Evolutionary conservation across 1,284 basidiomycete genomes (phyloP), one percentile per base, ranked within the genome.

Genomic region (Sanghuangporus sanghuang): DNA sequence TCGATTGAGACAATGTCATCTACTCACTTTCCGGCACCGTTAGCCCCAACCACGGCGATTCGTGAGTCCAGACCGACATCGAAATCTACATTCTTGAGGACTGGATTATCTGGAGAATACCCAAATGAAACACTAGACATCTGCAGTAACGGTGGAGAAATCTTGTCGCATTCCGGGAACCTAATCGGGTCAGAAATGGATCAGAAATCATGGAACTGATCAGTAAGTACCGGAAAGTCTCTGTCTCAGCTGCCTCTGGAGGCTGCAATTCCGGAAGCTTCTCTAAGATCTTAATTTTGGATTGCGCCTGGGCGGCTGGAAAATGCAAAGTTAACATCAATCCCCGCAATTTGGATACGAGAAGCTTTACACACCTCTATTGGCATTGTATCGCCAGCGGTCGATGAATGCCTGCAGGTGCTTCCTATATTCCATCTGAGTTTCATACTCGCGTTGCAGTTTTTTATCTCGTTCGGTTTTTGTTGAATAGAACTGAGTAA

Each of bases 391-490:
- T 68, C 95, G 82, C 95, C 95, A 98, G 59, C 94, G 82, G 73
- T 97, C 95, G 70, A 99, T 98, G 77, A 98, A 99, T 0, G 96
- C 95, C 73, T 98, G 97, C 59, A 99, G 77, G 78, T 97, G 93
- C 71, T 92, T 92, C 64, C 97, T 86, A 75, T 99, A 98, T 38
- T 92, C 87, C 83, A 97, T 86, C 76, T 98, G 96, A 0, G 95
- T 84, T 61, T 99, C 96, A 74, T 97, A 98, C 75, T 98, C 95
- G 76, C 95, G 95, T 68, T 86, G 86, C 74, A 97, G 81, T 72
- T 96, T 96, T 67, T 89, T 87, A 66, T 95, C 90, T 36, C 97
- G 89, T 73, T 99, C 97, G 9, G 91, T 93, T 76, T 98, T 96
- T 27, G 97, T 99, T 3, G 96, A 96, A 75, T 99, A 98, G 83